Evolutionary conservation across 805 yeast genomes (phyloP).

Genomic region (Metschnikowia bowlesiae): DNA sequence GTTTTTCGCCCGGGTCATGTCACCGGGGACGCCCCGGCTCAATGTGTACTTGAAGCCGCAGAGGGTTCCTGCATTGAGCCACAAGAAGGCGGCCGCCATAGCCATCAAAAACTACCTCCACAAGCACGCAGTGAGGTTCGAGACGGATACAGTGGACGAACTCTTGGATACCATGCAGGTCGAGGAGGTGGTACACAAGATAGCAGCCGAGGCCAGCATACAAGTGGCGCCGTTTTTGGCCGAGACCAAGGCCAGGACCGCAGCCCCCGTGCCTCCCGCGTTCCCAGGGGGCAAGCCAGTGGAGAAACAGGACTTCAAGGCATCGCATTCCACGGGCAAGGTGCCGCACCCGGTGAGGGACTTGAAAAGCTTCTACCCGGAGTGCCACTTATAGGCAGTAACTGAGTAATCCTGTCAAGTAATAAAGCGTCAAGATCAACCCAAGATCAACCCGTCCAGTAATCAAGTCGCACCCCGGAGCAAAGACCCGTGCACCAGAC

Average conservation of each 20-base stretch:
- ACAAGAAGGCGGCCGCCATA: conserved; percentile 20
- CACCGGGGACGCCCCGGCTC: conserved; percentile 18
- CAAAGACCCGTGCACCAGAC: too few species aligned
- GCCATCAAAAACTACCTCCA: conserved; percentile 26
- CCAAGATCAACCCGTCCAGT: too few species aligned
- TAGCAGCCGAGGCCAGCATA: conserved; percentile 5
- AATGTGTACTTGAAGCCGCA: conserved; percentile 53
- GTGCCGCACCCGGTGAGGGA: conserved; percentile 52
- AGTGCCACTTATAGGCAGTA: conserved; percentile 14
- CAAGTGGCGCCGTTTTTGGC: conserved; percentile 9
- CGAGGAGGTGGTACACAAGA: conserved; percentile 18
- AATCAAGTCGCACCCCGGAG: too few species aligned
- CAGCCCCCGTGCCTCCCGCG: conserved; percentile 29
- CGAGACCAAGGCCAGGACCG: conserved; percentile 16
- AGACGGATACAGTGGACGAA: conserved; percentile 23
- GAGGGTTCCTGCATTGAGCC: conserved; percentile 16
- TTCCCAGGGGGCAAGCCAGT: conserved; percentile 51
- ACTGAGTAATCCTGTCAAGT: too few species aligned
- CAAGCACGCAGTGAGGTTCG: conserved; percentile 19
- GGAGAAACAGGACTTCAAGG: conserved; percentile 50
- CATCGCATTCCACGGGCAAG: conserved; percentile 48
- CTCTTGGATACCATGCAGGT: conserved; percentile 6
- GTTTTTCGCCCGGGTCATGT: conserved; percentile 47
- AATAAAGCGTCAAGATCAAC: too few species aligned
- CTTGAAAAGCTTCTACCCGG: conserved; percentile 23